Base-by-base conservation (phyloP, 192 early-diverging fungal species). In the Chytriomyces sp. region DNA sequence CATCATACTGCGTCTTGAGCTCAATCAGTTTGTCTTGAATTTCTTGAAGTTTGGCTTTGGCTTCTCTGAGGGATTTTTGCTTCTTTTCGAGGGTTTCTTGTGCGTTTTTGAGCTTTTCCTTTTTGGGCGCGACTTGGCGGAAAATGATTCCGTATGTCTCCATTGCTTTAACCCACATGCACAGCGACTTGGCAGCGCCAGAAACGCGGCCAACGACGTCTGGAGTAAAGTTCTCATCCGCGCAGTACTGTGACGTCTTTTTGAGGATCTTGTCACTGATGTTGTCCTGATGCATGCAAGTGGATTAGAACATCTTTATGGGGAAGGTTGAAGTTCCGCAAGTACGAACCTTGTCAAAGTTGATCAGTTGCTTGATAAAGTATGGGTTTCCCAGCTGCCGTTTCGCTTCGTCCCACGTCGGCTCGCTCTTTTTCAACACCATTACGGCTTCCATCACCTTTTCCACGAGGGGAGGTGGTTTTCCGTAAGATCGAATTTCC, bases 361-460 rank as follows among this genome's bases (percentile, higher is more conserved):
- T 80, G 50, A 89, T 82, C 28, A 89, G 76, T 60, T 89, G 86
- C 72, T 89, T 89, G 80, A 89, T 89, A 76, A 89, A 89, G 81
- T 89, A 86, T 26, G 88, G 86, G 65, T 89, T 89, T 76, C 87
- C 88, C 50, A 88, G 84, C 68, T 89, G 87, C 6, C 85, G 64
- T 73, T 88, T 88, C 24, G 86, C 88, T 69, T 89, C 87, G 43
- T 89, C 87, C 87, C 88, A 89, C 11, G 88, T 89, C 8, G 88
- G 88, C 68, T 89, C 87, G 35, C 82, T 83, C 64, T 89, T 89
- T 67, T 85, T 87, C 50, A 89, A 76, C 1, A 89, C 83, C 86
- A 88, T 89, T 53, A 89, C 87, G 6, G 85, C 88, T 71, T 89
- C 88, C 85, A 89, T 86, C 24, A 89, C 87, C 70, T 88, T 89